Evolutionary conservation across 768 basidiomycete species (phyloP).

Genomic region (Termitomyces sp.): DNA sequence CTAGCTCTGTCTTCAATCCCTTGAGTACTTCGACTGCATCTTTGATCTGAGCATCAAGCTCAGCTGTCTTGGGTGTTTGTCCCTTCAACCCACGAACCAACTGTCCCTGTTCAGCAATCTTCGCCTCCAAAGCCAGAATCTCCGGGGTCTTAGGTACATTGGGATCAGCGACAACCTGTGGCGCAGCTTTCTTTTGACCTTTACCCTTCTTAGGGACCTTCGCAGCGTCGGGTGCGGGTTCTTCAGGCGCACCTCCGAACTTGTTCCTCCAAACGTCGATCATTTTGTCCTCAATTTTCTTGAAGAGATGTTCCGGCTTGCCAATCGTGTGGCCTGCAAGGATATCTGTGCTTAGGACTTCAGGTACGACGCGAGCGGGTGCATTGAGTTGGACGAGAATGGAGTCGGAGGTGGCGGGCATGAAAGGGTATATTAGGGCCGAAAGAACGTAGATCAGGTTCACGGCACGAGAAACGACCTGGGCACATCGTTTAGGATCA

Average conservation of each 20-base stretch:
- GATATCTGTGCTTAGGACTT: slow-evolving; percentile 73
- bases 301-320: slow-evolving; percentile 87
- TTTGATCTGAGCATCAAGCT: slow-evolving; percentile 59
- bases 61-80: slow-evolving; percentile 52
- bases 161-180: slow-evolving; percentile 31
- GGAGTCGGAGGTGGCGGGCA: slow-evolving; percentile 83
- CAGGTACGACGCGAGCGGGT: slow-evolving; percentile 77
- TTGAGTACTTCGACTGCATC: slow-evolving; percentile 63
- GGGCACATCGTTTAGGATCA: slow-evolving; percentile 82
- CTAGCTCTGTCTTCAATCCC: slow-evolving; percentile 58
- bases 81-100: slow-evolving; percentile 70
- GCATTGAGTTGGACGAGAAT: slow-evolving; percentile 90
- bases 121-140: slow-evolving; percentile 66
- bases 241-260: slow-evolving; percentile 62
- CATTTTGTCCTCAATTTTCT: slow-evolving; percentile 89
- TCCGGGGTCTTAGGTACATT: slow-evolving; percentile 69
- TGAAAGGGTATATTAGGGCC: slow-evolving; percentile 88
- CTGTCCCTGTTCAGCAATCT: slow-evolving; percentile 74
- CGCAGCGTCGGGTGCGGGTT: slow-evolving; percentile 35
- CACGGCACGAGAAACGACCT: slow-evolving; percentile 84
- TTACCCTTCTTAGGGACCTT: slow-evolving; percentile 55
- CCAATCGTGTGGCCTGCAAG: slow-evolving; percentile 84
- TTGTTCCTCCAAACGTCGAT: slow-evolving; percentile 75
- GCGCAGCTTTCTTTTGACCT: slow-evolving; percentile 43
- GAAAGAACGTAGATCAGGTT: slow-evolving; percentile 93